Percentiles rank a stretch among this genome's conserved stretches.
Evolutionary conservation across 176 grass and related monocot genomes (phyloP).

Genomic region (Bonia amplexicaulis): DNA sequence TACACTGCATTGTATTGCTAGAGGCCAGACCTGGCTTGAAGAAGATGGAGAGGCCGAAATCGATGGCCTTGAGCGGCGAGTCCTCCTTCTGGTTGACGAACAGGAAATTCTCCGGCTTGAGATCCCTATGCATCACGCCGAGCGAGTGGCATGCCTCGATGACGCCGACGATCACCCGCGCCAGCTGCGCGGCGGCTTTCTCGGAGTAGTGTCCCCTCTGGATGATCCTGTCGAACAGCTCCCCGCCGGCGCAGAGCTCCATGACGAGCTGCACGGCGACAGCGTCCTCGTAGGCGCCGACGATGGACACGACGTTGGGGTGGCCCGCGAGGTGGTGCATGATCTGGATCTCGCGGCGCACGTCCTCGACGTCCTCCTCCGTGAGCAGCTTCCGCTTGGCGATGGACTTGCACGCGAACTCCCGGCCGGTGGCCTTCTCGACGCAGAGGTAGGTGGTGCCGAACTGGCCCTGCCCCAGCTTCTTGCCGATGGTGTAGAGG

Average conservation of each 20-base stretch:
- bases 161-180: slow-evolving; percentile 56
- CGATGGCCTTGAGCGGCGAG: slow-evolving; percentile 62
- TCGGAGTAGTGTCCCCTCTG: slow-evolving; percentile 73
- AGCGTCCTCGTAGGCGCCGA: slow-evolving; percentile 71
- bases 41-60: slow-evolving; percentile 72
- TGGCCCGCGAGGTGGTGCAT: slow-evolving; percentile 93
- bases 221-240: slow-evolving; percentile 94
- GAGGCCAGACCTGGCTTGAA: slow-evolving; percentile 54
- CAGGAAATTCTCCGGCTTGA: slow-evolving; percentile 74
- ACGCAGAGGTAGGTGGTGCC: slow-evolving; percentile 81
- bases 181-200: slow-evolving; percentile 62
- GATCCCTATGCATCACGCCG: slow-evolving; percentile 71
- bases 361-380: slow-evolving; percentile 93
- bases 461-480: slow-evolving; percentile 80
- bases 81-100: slow-evolving; percentile 58
- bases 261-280: slow-evolving; percentile 91
- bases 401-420: slow-evolving; percentile 93
- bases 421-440: slow-evolving; percentile 57
- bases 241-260: slow-evolving; percentile 91
- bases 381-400: slow-evolving; percentile 92
- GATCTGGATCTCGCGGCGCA: slow-evolving; percentile 99
- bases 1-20: not conserved
- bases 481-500: slow-evolving; percentile 65
- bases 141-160: slow-evolving; percentile 66
- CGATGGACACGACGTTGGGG: slow-evolving; percentile 61